phyloP scores from a whole-genome alignment of 1,284 basidiomycete species.

The Cutaneotrichosporon arboriforme region DNA sequence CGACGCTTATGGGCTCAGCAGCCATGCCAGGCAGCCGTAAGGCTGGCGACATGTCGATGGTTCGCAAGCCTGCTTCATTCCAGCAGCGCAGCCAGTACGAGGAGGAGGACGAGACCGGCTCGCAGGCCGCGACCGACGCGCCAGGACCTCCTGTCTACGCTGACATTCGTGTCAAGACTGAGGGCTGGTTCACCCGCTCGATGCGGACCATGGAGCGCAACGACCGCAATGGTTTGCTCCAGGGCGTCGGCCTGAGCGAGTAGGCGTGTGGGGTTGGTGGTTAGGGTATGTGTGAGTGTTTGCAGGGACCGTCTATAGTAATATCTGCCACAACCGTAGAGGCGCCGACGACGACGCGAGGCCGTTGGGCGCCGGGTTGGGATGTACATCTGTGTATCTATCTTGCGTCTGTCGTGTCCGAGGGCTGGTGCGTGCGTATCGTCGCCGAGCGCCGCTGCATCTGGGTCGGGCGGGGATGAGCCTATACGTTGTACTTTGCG shows the following conservation, averaged over 20 bases:
- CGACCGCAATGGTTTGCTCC: constrained; percentile 23
- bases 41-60: constrained; percentile 9
- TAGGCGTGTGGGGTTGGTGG: constrained; percentile 1
- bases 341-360: too few species aligned
- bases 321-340: too few species aligned
- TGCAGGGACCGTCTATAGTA: too few species aligned
- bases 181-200: constrained; percentile 37
- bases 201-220: constrained; percentile 35
- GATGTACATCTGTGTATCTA: too few species aligned
- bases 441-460: too few species aligned
- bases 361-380: too few species aligned
- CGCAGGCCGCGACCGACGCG: constrained; percentile 1
- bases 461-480: too few species aligned
- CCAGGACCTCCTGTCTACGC: constrained; percentile 33
- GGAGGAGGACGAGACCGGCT: constrained; percentile 4
- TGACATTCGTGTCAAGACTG: constrained; percentile 32
- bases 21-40: constrained; percentile 1
- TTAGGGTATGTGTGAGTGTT: background rate
- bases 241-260: constrained; percentile 19
- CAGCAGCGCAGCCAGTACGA: constrained; percentile 5
- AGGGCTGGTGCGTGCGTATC: too few species aligned
- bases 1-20: constrained; percentile 16
- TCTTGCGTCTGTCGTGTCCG: too few species aligned
- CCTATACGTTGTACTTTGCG: too few species aligned
- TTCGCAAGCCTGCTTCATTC: constrained; percentile 12